Conservation (phyloP, 176 grass and related monocot species). For the Urochloa ruziziensis region DNA sequence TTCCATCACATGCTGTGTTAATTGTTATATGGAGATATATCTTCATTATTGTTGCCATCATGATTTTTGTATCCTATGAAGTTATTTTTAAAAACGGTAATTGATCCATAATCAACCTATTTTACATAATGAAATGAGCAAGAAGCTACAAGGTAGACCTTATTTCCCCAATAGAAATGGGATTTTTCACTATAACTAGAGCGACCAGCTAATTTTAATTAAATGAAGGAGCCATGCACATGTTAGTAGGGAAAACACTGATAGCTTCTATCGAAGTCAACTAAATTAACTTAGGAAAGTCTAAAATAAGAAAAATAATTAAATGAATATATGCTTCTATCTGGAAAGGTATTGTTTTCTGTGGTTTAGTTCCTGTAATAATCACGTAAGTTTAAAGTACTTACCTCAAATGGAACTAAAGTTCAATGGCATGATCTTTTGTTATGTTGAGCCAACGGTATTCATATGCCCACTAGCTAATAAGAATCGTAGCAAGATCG, state of each 20-base stretch:
- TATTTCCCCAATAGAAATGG: not conserved
- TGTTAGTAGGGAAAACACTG: not conserved
- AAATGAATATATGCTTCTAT: not conserved
- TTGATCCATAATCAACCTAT: not conserved
- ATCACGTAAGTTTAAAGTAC: not conserved
- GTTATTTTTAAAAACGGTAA: not conserved
- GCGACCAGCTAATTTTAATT: not conserved
- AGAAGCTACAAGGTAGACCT: no score
- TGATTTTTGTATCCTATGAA: not conserved
- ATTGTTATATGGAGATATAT: no score
- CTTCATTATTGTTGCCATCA: not conserved
- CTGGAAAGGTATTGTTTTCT: not conserved
- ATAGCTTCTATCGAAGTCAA: not conserved
- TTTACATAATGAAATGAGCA: not conserved
- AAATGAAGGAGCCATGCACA: not conserved
- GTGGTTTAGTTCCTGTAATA: not conserved
- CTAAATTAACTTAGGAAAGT: not conserved
- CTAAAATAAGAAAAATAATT: not conserved
- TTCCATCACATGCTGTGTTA: no score
- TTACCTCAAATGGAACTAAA: constrained; percentile 11
- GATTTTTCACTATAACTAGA: not conserved
- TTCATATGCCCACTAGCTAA: constrained; percentile 3
- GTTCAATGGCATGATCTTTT: not conserved
- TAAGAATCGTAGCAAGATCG: not conserved
- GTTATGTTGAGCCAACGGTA: not conserved